phyloP scores from a whole-genome alignment of 768 basidiomycete genomes.

The Sarcomyxa edulis region DNA sequence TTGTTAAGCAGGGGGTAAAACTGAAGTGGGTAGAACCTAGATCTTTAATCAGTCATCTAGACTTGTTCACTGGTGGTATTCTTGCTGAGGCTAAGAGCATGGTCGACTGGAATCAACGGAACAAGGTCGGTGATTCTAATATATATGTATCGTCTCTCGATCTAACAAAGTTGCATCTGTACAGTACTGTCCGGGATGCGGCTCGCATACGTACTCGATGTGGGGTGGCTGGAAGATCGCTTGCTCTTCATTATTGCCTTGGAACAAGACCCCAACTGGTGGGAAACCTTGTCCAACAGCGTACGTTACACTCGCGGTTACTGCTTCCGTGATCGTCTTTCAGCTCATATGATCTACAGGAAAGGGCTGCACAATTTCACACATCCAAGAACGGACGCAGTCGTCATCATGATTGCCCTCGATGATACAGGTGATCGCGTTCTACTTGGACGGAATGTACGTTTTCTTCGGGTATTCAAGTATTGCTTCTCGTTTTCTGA shows the following conservation, averaged over 20 bases:
- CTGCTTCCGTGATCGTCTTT: slow-evolving; percentile 8
- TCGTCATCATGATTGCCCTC: slow-evolving; percentile 87
- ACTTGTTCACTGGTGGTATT: slow-evolving; percentile 62
- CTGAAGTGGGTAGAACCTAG: slow-evolving; percentile 67
- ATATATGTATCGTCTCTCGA: not conserved
- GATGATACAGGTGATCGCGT: slow-evolving; percentile 79
- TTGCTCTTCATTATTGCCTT: slow-evolving; percentile 72
- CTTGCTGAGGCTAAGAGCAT: slow-evolving; percentile 77
- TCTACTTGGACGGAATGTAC: slow-evolving; percentile 80
- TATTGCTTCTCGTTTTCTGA: not conserved
- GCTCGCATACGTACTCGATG: slow-evolving; percentile 70
- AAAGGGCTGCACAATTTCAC: slow-evolving; percentile 85
- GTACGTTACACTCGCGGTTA: slow-evolving; percentile 32
- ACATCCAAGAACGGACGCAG: slow-evolving; percentile 80
- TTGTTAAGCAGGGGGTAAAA: slow-evolving; percentile 29
- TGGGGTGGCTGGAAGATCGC: slow-evolving; percentile 97
- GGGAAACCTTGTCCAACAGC: slow-evolving; percentile 66
- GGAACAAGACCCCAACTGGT: slow-evolving; percentile 59
- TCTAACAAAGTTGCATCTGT: too few relatives aligned
- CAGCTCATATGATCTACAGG: slow-evolving; percentile 28
- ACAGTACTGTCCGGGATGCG: slow-evolving; percentile 89
- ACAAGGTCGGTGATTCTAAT: slow-evolving; percentile 50
- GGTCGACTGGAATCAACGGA: slow-evolving; percentile 91
- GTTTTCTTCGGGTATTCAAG: slow-evolving; percentile 26
- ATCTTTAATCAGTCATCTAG: slow-evolving; percentile 48